A percentile compares a stretch with the other conserved stretches of the same genome.
Evolutionary conservation across 2,329 filamentous ascomycete genomes (phyloP).

Genomic region (Myrmaecium sp.): DNA sequence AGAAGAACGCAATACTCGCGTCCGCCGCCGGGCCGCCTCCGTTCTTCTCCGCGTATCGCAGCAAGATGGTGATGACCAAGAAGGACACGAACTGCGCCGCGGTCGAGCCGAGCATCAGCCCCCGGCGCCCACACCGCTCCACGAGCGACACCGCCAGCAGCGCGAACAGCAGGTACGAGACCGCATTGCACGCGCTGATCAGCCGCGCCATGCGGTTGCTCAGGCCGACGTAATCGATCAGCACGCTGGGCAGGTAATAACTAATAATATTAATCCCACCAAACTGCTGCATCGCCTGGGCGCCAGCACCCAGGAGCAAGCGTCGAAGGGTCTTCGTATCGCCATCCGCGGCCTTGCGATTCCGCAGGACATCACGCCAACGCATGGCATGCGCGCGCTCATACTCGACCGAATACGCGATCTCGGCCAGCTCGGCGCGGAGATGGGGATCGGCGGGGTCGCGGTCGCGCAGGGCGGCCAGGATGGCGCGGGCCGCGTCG

Average conservation of each 20-base stretch:
- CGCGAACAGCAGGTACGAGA: conserved; percentile 32
- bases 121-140: conserved; percentile 37
- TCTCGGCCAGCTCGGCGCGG: conserved; percentile 26
- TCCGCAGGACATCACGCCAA: conserved; percentile 33
- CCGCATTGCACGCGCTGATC: conserved; percentile 37
- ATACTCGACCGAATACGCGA: conserved; percentile 31
- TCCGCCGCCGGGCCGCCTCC: conserved; percentile 14
- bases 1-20: conserved; percentile 33
- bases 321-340: conserved; percentile 34
- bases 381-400: conserved; percentile 32
- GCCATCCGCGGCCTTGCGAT: conserved; percentile 25
- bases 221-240: conserved; percentile 40
- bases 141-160: conserved; percentile 30
- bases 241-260: conserved; percentile 41
- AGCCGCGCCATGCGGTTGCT: conserved; percentile 34
- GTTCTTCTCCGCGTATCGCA: conserved; percentile 23
- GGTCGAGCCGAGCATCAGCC: conserved; percentile 41
- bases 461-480: conserved; percentile 31
- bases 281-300: conserved; percentile 35
- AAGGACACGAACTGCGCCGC: conserved; percentile 36
- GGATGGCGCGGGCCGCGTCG: conserved; percentile 31
- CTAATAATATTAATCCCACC: conserved; percentile 22
- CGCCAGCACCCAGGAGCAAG: conserved; percentile 35
- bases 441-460: conserved; percentile 28
- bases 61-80: conserved; percentile 33